Conservation (phyloP, 805 yeast species). For the Lachancea cidri region DNA sequence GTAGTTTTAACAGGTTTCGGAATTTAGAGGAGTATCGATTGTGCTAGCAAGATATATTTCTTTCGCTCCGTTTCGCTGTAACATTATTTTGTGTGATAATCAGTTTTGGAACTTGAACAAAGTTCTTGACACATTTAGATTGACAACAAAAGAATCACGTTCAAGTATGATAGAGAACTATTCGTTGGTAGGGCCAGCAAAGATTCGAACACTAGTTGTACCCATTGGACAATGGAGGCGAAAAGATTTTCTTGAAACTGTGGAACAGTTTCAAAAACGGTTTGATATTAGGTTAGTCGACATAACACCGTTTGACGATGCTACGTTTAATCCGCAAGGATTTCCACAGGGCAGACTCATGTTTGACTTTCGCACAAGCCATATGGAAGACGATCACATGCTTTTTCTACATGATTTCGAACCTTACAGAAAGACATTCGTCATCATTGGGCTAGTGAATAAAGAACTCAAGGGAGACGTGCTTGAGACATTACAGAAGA, state of each 20-base stretch:
- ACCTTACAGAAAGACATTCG: constrained; percentile 75
- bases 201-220: constrained; percentile 59
- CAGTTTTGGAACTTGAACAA: background rate
- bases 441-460: constrained; percentile 46
- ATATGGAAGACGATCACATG: constrained; percentile 46
- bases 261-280: constrained; percentile 41
- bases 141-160: background rate
- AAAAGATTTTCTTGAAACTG: constrained; percentile 36
- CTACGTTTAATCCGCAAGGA: constrained; percentile 74
- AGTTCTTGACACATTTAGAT: no score
- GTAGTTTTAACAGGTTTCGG: no score
- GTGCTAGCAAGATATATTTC: no score
- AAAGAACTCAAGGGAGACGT: constrained; percentile 12
- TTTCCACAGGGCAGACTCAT: constrained; percentile 73
- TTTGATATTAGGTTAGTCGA: constrained; percentile 70
- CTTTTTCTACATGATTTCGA: constrained; percentile 80
- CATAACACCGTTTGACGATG: constrained; percentile 57
- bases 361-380: constrained; percentile 47
- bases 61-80: no score
- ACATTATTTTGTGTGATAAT: no score
- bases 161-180: constrained; percentile 3
- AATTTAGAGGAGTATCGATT: no score
- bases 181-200: constrained; percentile 51
- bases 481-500: constrained; percentile 31
- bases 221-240: constrained; percentile 53